Conservation (phyloP, 2,329 filamentous ascomycete species). For the Apiospora koreana region DNA sequence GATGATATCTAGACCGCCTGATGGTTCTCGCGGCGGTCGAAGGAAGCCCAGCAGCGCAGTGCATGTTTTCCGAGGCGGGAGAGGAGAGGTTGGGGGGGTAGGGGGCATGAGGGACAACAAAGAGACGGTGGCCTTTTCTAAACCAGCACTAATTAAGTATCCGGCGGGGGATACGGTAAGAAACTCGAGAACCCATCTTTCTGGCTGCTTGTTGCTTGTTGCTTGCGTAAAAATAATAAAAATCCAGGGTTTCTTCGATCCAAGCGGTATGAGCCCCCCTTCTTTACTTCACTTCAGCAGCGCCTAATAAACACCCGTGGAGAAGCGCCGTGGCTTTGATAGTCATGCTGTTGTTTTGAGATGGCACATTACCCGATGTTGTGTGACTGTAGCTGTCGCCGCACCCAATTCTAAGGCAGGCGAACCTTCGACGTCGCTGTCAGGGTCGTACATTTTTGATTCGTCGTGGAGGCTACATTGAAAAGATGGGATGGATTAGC, state of each 20-base stretch:
- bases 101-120: too few relatives aligned
- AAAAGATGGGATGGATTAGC: neutral
- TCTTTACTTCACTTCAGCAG: neutral
- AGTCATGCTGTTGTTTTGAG: conserved; percentile 1
- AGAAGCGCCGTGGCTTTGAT: neutral
- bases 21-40: neutral
- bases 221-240: neutral
- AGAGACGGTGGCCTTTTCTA: conserved; percentile 9
- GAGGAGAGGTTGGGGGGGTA: conserved; percentile 1
- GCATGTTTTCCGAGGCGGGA: neutral
- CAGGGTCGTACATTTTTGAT: neutral
- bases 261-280: neutral
- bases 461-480: neutral
- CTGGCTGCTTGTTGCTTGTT: neutral
- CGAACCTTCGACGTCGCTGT: neutral
- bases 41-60: neutral
- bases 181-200: neutral
- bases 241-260: conserved; percentile 1
- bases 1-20: conserved; percentile 7
- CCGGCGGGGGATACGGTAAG: neutral
- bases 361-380: neutral
- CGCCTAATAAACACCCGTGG: neutral
- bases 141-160: conserved; percentile 3
- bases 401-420: neutral
- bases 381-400: neutral